phyloP scores from a whole-genome alignment of 2,329 filamentous ascomycete species.

The Fusarium sp. region DNA sequence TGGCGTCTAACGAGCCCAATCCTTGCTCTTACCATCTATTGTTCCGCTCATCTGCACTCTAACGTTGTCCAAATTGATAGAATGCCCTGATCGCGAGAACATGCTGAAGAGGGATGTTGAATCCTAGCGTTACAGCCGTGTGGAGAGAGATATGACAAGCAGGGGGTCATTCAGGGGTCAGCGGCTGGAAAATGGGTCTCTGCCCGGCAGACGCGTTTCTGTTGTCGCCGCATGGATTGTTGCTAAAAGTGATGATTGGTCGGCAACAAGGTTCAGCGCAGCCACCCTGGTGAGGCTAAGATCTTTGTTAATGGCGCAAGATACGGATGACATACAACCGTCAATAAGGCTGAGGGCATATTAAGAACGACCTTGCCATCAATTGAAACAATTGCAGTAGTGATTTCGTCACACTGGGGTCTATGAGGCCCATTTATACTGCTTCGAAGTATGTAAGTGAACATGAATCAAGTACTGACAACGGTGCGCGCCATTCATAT shows the following conservation, averaged over 20 bases:
- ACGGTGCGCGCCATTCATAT: neutral
- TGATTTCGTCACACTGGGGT: neutral
- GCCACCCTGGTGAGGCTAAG: conserved; percentile 37
- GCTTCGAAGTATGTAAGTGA: neutral
- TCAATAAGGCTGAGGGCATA: conserved; percentile 10
- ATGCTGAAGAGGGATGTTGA: conserved; percentile 33
- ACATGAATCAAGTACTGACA: neutral
- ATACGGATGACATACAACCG: conserved; percentile 19
- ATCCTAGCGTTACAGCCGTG: conserved; percentile 36
- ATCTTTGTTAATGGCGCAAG: conserved; percentile 23
- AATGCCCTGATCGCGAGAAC: conserved; percentile 24
- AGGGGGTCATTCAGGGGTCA: conserved; percentile 38
- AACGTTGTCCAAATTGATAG: neutral
- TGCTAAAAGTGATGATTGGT: conserved; percentile 39
- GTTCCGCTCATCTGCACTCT: conserved; percentile 3
- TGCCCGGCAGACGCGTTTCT: conserved; percentile 46
- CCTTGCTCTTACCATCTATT: conserved; percentile 13
- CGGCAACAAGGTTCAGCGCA: conserved; percentile 24
- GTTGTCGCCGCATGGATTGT: conserved; percentile 46
- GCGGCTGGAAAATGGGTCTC: conserved; percentile 44
- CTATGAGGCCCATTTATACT: neutral
- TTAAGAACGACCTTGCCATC: neutral
- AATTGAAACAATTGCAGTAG: neutral
- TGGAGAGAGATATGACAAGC: conserved; percentile 43
- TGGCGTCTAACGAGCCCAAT: conserved; percentile 7